These are phyloP conservation scores for Misopates orontium DNA, from an alignment of 257 asterid genomes.

Conservation along the genomic window DNA sequence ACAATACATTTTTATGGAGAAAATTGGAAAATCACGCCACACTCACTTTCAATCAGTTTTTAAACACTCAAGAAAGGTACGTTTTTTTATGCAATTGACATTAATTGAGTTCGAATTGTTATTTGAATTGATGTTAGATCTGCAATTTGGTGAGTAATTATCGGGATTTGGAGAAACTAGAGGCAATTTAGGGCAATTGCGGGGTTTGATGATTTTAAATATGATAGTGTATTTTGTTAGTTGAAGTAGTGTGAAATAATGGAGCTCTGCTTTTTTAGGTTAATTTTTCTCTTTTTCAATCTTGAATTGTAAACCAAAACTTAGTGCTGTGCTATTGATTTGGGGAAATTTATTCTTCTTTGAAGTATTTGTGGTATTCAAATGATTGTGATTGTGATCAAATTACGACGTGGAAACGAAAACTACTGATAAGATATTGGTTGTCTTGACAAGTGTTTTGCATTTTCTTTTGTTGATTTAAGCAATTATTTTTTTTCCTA, in stretches of 20 bases:
- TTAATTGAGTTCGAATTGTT: not conserved
- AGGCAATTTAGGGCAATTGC: constrained; percentile 34
- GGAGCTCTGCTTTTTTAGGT: not conserved
- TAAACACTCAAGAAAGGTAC: constrained; percentile 22
- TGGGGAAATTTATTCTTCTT: constrained; percentile 20
- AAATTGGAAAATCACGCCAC: too few species aligned
- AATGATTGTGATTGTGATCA: too few species aligned
- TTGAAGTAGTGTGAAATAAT: constrained; percentile 8
- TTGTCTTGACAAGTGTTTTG: too few species aligned
- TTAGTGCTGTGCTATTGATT: not conserved
- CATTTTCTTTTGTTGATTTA: too few species aligned
- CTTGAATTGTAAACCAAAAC: not conserved
- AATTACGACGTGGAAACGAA: too few species aligned
- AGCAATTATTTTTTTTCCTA: not conserved
- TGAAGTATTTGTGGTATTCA: too few species aligned
- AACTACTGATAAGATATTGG: too few species aligned
- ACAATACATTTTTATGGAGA: too few species aligned
- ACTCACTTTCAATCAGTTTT: too few species aligned
- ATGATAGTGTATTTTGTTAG: constrained; percentile 23
- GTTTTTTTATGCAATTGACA: not conserved
- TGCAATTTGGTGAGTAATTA: constrained; percentile 31
- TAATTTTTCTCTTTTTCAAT: too few species aligned
- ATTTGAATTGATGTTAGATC: constrained; percentile 35
- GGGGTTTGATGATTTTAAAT: constrained; percentile 39
- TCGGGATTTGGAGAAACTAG: constrained; percentile 24